phyloP scores from a whole-genome alignment of 495 filamentous ascomycete species.

The Daldinia loculata region DNA sequence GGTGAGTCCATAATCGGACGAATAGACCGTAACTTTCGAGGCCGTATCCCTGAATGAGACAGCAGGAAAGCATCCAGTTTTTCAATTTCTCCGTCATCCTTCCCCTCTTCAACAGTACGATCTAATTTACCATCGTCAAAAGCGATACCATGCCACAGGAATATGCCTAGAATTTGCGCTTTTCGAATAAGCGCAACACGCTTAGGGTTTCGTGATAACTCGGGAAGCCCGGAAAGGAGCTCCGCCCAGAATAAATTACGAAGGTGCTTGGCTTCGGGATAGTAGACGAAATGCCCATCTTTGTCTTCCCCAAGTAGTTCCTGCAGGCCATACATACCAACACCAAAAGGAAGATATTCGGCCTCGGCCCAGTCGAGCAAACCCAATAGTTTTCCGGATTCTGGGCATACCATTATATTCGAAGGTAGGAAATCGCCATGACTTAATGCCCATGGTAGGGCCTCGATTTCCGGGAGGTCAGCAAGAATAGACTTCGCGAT shows the following conservation, averaged over 20 bases:
- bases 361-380: slow-evolving; percentile 70
- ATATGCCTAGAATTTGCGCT: slow-evolving; percentile 59
- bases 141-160: slow-evolving; percentile 68
- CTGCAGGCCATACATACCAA: slow-evolving; percentile 65
- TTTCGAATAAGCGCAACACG: slow-evolving; percentile 48
- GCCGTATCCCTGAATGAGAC: slow-evolving; percentile 3
- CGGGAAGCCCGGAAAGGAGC: slow-evolving; percentile 49
- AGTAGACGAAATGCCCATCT: slow-evolving; percentile 53
- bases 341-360: slow-evolving; percentile 64
- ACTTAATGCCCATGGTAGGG: slow-evolving; percentile 60
- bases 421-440: slow-evolving; percentile 64
- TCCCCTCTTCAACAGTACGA: slow-evolving; percentile 58
- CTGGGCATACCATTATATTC: slow-evolving; percentile 61
- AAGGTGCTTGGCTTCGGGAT: slow-evolving; percentile 50
- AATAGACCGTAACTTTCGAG: slow-evolving; percentile 11
- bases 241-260: slow-evolving; percentile 59
- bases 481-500: slow-evolving; percentile 45
- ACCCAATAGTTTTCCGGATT: slow-evolving; percentile 53
- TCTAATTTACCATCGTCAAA: slow-evolving; percentile 65
- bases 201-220: slow-evolving; percentile 36
- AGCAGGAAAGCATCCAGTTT: slow-evolving; percentile 52
- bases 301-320: slow-evolving; percentile 58
- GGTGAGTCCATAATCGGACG: slow-evolving; percentile 18
- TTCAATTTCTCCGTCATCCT: slow-evolving; percentile 58
- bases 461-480: slow-evolving; percentile 50